These are phyloP conservation scores for Rubia occidens DNA, from an alignment of 305 asterid genomes.

Conservation along the genomic window DNA sequence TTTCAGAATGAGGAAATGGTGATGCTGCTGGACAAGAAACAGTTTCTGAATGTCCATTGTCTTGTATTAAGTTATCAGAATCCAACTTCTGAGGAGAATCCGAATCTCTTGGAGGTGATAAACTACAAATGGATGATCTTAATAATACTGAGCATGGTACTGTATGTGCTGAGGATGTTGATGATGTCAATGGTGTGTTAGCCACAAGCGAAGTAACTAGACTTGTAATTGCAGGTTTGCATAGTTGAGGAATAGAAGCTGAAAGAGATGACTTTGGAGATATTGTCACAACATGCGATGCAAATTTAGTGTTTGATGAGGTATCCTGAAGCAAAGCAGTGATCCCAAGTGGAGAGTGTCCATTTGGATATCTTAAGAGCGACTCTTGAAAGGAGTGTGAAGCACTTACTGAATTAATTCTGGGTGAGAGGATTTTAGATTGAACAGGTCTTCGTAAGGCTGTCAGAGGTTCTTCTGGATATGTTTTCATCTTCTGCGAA, in stretches of 20 bases:
- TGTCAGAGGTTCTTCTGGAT: slow-evolving; percentile 26
- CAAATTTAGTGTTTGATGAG: slow-evolving; percentile 23
- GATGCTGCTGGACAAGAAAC: slow-evolving; percentile 17
- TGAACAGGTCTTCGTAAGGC: slow-evolving; percentile 33
- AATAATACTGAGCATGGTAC: slow-evolving; percentile 17
- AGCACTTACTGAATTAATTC: slow-evolving; percentile 19
- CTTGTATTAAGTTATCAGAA: not conserved
- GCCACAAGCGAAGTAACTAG: slow-evolving; percentile 15
- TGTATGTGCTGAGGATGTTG: slow-evolving; percentile 1
- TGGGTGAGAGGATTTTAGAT: slow-evolving; percentile 32
- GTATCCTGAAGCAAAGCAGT: slow-evolving; percentile 55
- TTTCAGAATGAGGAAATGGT: slow-evolving; percentile 10
- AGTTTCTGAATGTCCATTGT: slow-evolving; percentile 7
- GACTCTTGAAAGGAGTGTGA: slow-evolving; percentile 30
- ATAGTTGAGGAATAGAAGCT: slow-evolving; percentile 23
- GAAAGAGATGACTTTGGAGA: slow-evolving; percentile 28
- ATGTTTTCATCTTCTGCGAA: slow-evolving; percentile 15
- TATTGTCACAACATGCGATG: slow-evolving; percentile 14
- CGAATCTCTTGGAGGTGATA: slow-evolving; percentile 7
- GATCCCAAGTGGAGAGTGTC: slow-evolving; percentile 51
- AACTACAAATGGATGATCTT: slow-evolving; percentile 16
- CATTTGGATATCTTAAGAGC: slow-evolving; percentile 36
- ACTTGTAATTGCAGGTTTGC: slow-evolving; percentile 19
- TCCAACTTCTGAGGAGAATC: not conserved
- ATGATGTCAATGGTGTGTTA: slow-evolving; percentile 16